Conservation (phyloP, 257 asterid species). For the Nemophila menziesii region DNA sequence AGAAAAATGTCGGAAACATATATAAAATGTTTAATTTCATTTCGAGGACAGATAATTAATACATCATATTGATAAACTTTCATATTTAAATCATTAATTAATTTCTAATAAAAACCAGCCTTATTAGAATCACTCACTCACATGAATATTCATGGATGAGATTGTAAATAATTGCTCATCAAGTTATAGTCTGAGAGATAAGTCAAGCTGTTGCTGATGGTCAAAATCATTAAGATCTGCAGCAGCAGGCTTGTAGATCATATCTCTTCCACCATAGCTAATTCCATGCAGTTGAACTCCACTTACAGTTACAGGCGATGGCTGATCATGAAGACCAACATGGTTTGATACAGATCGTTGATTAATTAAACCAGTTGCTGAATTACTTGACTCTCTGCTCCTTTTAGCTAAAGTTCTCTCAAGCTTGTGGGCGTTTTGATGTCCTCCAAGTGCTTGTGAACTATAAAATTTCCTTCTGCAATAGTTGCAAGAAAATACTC, state of each 20-base stretch:
- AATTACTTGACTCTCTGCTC: conserved; percentile 45
- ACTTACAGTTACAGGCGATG: not conserved
- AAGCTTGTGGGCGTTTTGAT: conserved; percentile 82
- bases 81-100: not conserved
- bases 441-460: conserved; percentile 92
- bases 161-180: no score
- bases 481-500: conserved; percentile 72
- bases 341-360: conserved; percentile 8
- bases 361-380: conserved; percentile 17
- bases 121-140: not conserved
- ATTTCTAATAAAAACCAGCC: not conserved
- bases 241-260: not conserved
- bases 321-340: not conserved
- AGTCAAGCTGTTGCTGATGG: not conserved
- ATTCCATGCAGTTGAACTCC: not conserved
- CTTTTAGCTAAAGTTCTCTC: conserved; percentile 77
- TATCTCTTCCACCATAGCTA: not conserved
- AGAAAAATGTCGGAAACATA: no score
- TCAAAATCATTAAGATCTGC: not conserved
- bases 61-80: no score
- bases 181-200: not conserved
- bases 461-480: conserved; percentile 70
- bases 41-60: no score
- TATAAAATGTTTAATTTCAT: not conserved
- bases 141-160: not conserved